Evolutionary conservation across 495 filamentous ascomycete genomes (phyloP).

Genomic region (Haplographium delicatum): DNA sequence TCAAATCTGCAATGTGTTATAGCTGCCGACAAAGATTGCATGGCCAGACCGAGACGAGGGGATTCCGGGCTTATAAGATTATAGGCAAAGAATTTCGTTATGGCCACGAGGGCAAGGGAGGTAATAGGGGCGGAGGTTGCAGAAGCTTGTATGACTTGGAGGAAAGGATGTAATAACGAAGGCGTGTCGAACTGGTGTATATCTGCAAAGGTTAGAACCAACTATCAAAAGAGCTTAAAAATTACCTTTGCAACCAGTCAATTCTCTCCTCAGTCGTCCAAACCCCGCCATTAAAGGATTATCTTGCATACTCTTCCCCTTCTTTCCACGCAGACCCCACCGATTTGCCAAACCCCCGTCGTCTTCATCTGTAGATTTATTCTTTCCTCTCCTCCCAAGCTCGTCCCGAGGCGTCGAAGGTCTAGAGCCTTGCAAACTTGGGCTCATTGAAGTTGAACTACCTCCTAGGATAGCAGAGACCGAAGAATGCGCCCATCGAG

Average conservation of each 20-base stretch:
- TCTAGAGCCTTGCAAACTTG: conserved; percentile 25
- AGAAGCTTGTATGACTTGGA: conserved; percentile 94
- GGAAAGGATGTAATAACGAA: conserved; percentile 86
- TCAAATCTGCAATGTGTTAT: conserved; percentile 98
- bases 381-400: conserved; percentile 9
- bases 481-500: conserved; percentile 92
- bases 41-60: conserved; percentile 78
- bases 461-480: conserved; percentile 94
- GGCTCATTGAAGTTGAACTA: conserved; percentile 36
- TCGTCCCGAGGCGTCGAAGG: conserved; percentile 27
- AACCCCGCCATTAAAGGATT: conserved; percentile 96
- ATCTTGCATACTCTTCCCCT: conserved; percentile 96
- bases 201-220: no score
- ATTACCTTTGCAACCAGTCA: conserved; percentile 80
- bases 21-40: conserved; percentile 91
- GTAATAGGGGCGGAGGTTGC: conserved; percentile 96
- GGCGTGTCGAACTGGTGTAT: conserved; percentile 87
- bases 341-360: conserved; percentile 35
- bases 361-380: conserved; percentile 39
- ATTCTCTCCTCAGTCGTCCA: conserved; percentile 78
- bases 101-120: conserved; percentile 87
- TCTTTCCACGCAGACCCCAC: conserved; percentile 95
- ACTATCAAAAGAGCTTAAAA: background rate
- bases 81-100: conserved; percentile 96
- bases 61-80: conserved; percentile 79